Conservation (phyloP, 140 eudicot species). For the Senecio squalidus region DNA sequence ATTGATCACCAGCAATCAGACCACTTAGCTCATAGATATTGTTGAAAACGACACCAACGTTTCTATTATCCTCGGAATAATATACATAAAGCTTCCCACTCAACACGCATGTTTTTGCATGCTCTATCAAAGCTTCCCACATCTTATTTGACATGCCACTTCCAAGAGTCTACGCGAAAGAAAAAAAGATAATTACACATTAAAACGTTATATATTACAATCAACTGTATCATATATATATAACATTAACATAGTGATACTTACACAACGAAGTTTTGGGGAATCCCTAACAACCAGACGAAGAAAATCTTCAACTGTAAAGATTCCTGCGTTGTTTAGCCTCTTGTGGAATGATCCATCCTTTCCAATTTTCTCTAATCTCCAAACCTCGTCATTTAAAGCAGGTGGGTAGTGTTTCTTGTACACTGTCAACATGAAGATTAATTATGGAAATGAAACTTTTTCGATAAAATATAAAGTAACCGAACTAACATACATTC, state of each 20-base stretch:
- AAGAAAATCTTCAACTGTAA: conserved; percentile 82
- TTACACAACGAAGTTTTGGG: conserved; percentile 62
- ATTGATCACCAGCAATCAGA: conserved; percentile 72
- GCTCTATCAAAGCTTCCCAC: conserved; percentile 96
- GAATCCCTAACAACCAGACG: conserved; percentile 74
- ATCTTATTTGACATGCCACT: conserved; percentile 99
- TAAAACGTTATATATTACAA: not conserved
- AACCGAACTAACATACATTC: conserved; percentile 73
- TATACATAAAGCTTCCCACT: conserved; percentile 82
- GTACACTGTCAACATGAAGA: conserved; percentile 49
- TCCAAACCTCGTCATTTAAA: conserved; percentile 85
- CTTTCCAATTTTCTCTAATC: conserved; percentile 95
- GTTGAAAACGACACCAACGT: conserved; percentile 76
- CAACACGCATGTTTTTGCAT: conserved; percentile 87
- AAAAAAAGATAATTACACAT: not conserved
- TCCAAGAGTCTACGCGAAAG: conserved; percentile 61
- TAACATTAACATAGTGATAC: too few species aligned
- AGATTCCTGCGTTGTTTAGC: conserved; percentile 62
- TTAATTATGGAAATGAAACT: not conserved
- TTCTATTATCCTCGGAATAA: conserved; percentile 66
- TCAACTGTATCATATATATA: not conserved
- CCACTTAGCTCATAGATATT: conserved; percentile 89
- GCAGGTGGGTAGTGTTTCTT: conserved; percentile 98
- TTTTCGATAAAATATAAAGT: not conserved
- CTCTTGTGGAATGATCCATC: conserved; percentile 96